Percentiles rank a stretch among this genome's conserved stretches.
These are phyloP conservation scores for Phytophthora podocarpi DNA, from an alignment of 352 stramenopile genomes.

Conservation along the genomic window DNA sequence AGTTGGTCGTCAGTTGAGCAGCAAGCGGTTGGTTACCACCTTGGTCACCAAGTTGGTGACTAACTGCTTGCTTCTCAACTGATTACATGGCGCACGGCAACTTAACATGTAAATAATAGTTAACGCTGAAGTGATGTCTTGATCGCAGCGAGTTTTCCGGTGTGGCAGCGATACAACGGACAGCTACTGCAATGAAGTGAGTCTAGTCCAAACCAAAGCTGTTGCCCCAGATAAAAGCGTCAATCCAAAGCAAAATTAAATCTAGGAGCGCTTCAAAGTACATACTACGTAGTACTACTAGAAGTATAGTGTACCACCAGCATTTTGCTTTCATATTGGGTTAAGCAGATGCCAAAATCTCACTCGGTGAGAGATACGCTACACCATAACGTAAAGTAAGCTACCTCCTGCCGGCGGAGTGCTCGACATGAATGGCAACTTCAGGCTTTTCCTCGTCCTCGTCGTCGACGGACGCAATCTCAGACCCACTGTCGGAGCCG, in stretches of 20 bases:
- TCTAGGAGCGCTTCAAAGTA: background rate
- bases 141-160: no score
- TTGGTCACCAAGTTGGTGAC: no score
- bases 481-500: conserved; percentile 17
- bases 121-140: no score
- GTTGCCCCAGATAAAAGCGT: no score
- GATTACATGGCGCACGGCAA: no score
- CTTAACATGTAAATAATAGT: no score
- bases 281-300: background rate
- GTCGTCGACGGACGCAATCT: conserved; percentile 14
- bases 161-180: no score
- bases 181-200: no score
- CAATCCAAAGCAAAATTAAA: background rate
- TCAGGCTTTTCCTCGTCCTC: conserved; percentile 28
- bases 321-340: conserved; percentile 21
- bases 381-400: conserved; percentile 23
- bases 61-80: no score
- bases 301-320: conserved; percentile 4
- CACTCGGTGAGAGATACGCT: conserved; percentile 14
- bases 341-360: conserved; percentile 23
- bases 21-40: no score
- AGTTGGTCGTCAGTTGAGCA: no score
- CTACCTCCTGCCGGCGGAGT: conserved; percentile 17
- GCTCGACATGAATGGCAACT: conserved; percentile 24
- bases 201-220: no score